Conservation (phyloP, 345 rosid genomes). For the Noccaea bulbosa region DNA sequence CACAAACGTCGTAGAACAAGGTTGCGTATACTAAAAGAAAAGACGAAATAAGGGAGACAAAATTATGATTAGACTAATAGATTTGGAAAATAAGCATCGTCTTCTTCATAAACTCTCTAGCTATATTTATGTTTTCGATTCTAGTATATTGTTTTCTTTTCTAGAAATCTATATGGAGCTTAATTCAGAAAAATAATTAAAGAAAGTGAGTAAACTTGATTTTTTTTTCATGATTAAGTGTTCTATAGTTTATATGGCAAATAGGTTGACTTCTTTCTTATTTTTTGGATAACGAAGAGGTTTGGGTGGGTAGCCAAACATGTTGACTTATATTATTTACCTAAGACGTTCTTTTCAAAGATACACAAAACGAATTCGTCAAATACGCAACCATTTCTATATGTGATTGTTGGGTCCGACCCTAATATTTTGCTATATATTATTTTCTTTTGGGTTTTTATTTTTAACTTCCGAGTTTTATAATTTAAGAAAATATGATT, state of each 20-base stretch:
- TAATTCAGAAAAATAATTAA: slow-evolving; percentile 14
- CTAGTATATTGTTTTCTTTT: neutral
- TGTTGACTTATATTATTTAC: neutral
- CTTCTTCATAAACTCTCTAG: neutral
- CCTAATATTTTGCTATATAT: slow-evolving; percentile 2
- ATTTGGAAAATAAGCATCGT: neutral
- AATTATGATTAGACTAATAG: neutral
- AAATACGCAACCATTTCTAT: slow-evolving; percentile 32
- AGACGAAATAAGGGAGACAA: neutral
- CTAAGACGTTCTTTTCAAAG: slow-evolving; percentile 1
- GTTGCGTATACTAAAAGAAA: slow-evolving; percentile 15
- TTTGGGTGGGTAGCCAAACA: too few relatives aligned
- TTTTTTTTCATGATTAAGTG: neutral
- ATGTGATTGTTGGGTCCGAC: slow-evolving; percentile 5
- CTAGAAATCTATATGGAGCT: neutral
- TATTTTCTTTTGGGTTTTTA: neutral
- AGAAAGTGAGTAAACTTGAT: too few relatives aligned
- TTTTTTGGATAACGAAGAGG: too few relatives aligned
- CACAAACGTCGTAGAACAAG: slow-evolving; percentile 5
- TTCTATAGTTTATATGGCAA: slow-evolving; percentile 4
- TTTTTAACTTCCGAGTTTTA: too few relatives aligned
- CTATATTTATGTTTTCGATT: neutral
- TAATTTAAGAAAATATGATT: too few relatives aligned
- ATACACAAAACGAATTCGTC: slow-evolving; percentile 27
- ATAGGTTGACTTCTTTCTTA: slow-evolving; percentile 16